Conservation (phyloP, 805 yeast genomes). For the Nakazawaea ernobii region DNA sequence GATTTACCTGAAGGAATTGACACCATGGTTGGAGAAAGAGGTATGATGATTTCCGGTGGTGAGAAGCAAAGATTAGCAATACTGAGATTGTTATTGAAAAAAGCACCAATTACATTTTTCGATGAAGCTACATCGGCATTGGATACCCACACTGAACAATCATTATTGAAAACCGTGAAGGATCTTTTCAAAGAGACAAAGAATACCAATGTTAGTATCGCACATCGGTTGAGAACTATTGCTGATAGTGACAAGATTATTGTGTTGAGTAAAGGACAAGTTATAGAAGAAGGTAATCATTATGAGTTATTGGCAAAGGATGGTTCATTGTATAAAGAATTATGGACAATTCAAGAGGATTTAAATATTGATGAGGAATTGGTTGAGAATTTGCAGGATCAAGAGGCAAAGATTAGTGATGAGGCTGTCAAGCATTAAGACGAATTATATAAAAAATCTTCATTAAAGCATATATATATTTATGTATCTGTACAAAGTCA, state of each 20-base stretch:
- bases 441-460: too few species aligned
- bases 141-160: conserved; percentile 94
- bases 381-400: conserved; percentile 27
- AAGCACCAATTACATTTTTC: conserved; percentile 85
- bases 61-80: conserved; percentile 95
- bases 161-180: conserved; percentile 69
- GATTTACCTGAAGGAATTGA: conserved; percentile 79
- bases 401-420: conserved; percentile 12
- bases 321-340: conserved; percentile 63
- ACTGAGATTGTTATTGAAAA: conserved; percentile 81
- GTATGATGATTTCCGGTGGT: conserved; percentile 99
- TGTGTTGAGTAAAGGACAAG: conserved; percentile 72
- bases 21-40: conserved; percentile 93
- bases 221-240: conserved; percentile 88
- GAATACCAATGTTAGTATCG: conserved; percentile 84
- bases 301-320: conserved; percentile 45
- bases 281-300: conserved; percentile 88
- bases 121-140: conserved; percentile 97
- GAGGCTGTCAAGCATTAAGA: background rate
- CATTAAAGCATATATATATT: too few species aligned
- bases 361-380: conserved; percentile 44
- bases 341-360: conserved; percentile 93
- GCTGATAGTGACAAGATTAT: conserved; percentile 93
- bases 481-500: too few species aligned
- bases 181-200: conserved; percentile 47